Evolutionary conservation across 495 filamentous ascomycete genomes (phyloP), one percentile per base, ranked within the genome.

Genomic region (Penicillium cataractarum): DNA sequence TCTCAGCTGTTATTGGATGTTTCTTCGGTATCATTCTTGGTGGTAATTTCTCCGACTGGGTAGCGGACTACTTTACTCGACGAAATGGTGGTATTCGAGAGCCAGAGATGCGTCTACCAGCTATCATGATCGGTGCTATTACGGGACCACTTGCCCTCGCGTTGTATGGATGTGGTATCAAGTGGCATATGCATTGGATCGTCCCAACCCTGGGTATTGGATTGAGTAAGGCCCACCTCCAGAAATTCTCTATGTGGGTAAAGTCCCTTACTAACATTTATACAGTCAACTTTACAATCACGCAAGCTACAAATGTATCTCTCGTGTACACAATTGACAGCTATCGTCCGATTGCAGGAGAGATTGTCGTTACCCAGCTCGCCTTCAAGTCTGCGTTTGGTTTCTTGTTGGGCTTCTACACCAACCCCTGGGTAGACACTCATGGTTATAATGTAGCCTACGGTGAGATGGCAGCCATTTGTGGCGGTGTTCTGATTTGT

Each of bases 351-450:
- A 74, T 83, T 8, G 82, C 80, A 9, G 84, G 84, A 15, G 81
- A 84, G 55, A 70, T 84, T 26, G 81, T 80, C 7, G 74, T 86
- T 3, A 72, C 80, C 2, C 76, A 81, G 4, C 75, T 84, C 26
- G 81, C 78, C 3, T 86, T 85, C 68, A 86, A 87, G 69, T 77
- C 78, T 26, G 69, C 81, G 12, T 85, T 85, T 65, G 83, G 82
- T n/a, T 86, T 86, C 64, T 74, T 85, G 10, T 73, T 87, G 26
- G 83, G 82, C 2, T 86, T 86, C 54, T 86, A 85, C 68, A 86
- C 82, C 12, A 87, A 85, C 56, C 81, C 80, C 0, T 85, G 83
- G 84, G 78, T 83, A n/a, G 70, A 74, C n/a, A 55, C 76, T 57
- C 70, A 74, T 4, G 83, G 83, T 1, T 86, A 86, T 51, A 57